Conservation (phyloP, 345 rosid genomes). For the Fremontodendron californicum region DNA sequence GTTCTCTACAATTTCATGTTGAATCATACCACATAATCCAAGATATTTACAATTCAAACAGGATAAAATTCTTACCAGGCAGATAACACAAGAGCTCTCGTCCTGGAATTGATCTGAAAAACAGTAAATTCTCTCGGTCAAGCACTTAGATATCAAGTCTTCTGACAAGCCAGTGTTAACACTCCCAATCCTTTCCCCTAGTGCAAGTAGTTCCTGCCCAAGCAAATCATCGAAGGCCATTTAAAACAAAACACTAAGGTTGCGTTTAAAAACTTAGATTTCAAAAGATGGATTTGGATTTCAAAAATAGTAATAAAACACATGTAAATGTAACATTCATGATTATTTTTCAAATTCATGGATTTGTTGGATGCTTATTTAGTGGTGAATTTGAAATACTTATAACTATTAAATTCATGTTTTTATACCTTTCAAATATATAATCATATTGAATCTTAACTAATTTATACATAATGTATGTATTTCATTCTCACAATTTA, state of each 20-base stretch:
- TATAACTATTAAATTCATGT: too few species aligned
- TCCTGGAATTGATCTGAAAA: constrained; percentile 43
- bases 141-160: constrained; percentile 45
- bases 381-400: too few species aligned
- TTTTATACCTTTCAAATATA: too few species aligned
- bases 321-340: too few species aligned
- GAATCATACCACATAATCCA: neutral
- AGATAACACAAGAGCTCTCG: constrained; percentile 58
- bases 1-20: neutral
- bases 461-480: too few species aligned
- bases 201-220: constrained; percentile 70
- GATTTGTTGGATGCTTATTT: too few species aligned
- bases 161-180: constrained; percentile 77
- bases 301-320: too few species aligned
- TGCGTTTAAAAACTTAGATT: too few species aligned
- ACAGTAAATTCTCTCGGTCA: constrained; percentile 42
- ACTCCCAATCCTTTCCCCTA: constrained; percentile 83
- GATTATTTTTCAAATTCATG: too few species aligned
- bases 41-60: neutral
- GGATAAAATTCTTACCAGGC: constrained; percentile 55
- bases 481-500: too few species aligned
- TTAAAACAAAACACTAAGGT: neutral
- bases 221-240: constrained; percentile 6
- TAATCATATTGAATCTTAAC: too few species aligned
- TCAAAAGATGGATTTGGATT: too few species aligned